Percentiles rank a stretch among this genome's conserved stretches.
Evolutionary conservation across 768 basidiomycete genomes (phyloP).

Genomic region (Trametes villosa): DNA sequence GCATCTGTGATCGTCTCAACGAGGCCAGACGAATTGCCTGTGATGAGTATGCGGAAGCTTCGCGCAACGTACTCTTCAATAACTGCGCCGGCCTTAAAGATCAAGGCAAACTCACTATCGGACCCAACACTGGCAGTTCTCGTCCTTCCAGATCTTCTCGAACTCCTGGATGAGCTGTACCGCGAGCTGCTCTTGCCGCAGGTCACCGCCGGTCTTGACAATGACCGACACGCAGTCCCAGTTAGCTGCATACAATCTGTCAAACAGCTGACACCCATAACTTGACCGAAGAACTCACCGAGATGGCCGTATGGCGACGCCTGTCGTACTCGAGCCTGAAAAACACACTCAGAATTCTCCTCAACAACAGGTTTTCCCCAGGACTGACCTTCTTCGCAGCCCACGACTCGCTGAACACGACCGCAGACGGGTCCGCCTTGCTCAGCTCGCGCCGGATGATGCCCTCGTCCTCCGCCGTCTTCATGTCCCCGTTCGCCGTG

Average conservation of each 20-base stretch:
- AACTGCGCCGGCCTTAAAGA: not conserved
- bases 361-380: not conserved
- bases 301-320: conserved; percentile 96
- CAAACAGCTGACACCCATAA: not conserved
- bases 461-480: conserved; percentile 86
- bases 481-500: conserved; percentile 47
- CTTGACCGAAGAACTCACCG: conserved; percentile 48
- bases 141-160: conserved; percentile 92
- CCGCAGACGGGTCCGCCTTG: conserved; percentile 93
- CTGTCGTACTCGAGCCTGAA: conserved; percentile 85
- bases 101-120: conserved; percentile 62
- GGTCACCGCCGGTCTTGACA: conserved; percentile 96
- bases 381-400: conserved; percentile 78
- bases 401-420: conserved; percentile 97
- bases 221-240: conserved; percentile 97
- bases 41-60: conserved; percentile 96
- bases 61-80: conserved; percentile 1
- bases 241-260: conserved; percentile 47
- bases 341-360: not conserved
- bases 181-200: conserved; percentile 96
- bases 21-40: conserved; percentile 88
- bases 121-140: conserved; percentile 91
- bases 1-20: conserved; percentile 99
- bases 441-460: conserved; percentile 93
- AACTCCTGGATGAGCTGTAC: conserved; percentile 95